Evolutionary conservation across 2,329 filamentous ascomycete genomes (phyloP).

Genomic region (Lachnellula occidentalis): DNA sequence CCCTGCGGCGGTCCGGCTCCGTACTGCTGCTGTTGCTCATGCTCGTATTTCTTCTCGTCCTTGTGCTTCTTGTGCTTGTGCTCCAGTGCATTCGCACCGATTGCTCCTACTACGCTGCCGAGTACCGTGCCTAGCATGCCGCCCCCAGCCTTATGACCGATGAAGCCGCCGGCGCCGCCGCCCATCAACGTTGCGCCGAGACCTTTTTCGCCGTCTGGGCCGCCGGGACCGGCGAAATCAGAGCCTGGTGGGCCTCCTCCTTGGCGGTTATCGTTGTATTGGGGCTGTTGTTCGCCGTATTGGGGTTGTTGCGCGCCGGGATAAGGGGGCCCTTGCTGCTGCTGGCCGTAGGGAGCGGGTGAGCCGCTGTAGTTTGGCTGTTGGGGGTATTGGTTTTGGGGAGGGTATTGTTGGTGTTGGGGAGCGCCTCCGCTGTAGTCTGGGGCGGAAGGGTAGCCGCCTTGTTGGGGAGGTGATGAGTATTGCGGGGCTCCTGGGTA

Average conservation of each 20-base stretch:
- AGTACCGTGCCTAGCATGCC: conserved; percentile 48
- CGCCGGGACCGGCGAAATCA: conserved; percentile 14
- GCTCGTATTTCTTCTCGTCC: conserved; percentile 25
- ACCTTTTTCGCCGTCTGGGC: conserved; percentile 45
- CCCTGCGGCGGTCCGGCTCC: conserved; percentile 3
- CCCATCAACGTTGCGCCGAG: conserved; percentile 50
- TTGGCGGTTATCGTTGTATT: conserved; percentile 15
- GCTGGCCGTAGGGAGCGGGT: conserved; percentile 12
- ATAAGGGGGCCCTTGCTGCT: conserved; percentile 5
- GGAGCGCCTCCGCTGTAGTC: neutral
- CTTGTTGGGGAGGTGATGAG: neutral
- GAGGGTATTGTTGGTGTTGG: neutral
- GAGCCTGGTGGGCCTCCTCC: conserved; percentile 8
- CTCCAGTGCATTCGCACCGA: conserved; percentile 49
- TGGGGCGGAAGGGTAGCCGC: neutral
- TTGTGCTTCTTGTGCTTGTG: conserved; percentile 36
- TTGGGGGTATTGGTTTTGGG: conserved; percentile 16
- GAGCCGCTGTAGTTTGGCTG: conserved; percentile 23
- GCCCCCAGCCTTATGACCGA: conserved; percentile 50
- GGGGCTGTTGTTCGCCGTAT: conserved; percentile 12
- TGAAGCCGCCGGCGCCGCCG: conserved; percentile 46
- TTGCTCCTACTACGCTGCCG: conserved; percentile 48
- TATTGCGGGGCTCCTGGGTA: neutral
- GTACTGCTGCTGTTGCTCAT: conserved; percentile 8
- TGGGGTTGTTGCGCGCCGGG: conserved; percentile 12